Evolutionary conservation across 306 rosid species (phyloP).

Genomic region (Astragalus glycyphyllos): DNA sequence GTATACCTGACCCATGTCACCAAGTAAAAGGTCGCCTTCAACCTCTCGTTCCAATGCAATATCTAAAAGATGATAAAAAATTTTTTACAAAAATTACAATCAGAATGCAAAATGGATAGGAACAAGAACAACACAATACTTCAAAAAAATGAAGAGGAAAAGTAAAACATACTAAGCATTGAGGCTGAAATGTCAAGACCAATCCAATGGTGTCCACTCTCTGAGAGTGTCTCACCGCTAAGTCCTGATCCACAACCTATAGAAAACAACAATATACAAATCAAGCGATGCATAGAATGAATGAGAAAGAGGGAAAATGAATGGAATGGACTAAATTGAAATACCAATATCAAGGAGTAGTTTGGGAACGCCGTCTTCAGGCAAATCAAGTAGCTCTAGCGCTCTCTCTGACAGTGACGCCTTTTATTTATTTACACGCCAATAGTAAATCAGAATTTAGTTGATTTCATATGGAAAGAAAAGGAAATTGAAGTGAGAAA

Average conservation of each 20-base stretch:
- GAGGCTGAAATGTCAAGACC: slow-evolving; percentile 90
- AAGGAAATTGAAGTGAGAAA: neutral
- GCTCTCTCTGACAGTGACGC: slow-evolving; percentile 78
- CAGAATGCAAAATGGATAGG: neutral
- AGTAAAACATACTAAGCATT: slow-evolving; percentile 76
- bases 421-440: neutral
- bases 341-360: slow-evolving; percentile 89
- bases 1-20: slow-evolving; percentile 94
- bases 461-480: neutral
- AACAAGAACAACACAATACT: neutral
- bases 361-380: slow-evolving; percentile 76
- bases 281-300: neutral
- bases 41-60: slow-evolving; percentile 87
- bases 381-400: slow-evolving; percentile 80
- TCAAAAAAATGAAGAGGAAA: neutral
- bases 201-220: slow-evolving; percentile 88
- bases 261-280: slow-evolving; percentile 20
- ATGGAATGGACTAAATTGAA: neutral
- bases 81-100: neutral
- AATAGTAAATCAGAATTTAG: neutral
- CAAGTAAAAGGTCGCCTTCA: slow-evolving; percentile 88
- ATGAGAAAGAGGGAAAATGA: neutral
- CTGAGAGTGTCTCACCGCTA: slow-evolving; percentile 85
- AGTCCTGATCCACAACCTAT: slow-evolving; percentile 97
- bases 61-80: slow-evolving; percentile 52